Conservation (phyloP, 2,329 filamentous ascomycete species). For the Clonostachys rhizophaga region DNA sequence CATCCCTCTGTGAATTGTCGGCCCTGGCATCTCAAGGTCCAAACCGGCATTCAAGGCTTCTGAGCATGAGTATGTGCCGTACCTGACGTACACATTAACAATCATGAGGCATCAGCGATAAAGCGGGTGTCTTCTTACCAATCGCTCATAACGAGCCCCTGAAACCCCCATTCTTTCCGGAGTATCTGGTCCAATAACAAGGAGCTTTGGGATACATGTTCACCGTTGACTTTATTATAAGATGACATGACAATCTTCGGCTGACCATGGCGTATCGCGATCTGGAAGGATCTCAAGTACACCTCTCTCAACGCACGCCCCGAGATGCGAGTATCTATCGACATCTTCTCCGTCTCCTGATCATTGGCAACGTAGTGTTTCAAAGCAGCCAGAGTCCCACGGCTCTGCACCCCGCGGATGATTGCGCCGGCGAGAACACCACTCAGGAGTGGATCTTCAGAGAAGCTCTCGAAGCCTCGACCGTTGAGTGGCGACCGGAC, state of each 20-base stretch:
- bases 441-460: conserved; percentile 66
- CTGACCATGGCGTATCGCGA: conserved; percentile 50
- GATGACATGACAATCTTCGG: conserved; percentile 54
- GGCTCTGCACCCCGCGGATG: conserved; percentile 64
- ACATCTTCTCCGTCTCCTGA: conserved; percentile 62
- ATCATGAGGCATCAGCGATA: no score
- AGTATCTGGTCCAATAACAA: conserved; percentile 50
- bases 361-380: conserved; percentile 53
- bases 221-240: conserved; percentile 21
- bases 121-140: conserved; percentile 40
- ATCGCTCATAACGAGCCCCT: conserved; percentile 81
- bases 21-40: no score
- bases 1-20: no score
- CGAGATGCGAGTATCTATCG: conserved; percentile 37
- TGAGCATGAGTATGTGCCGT: no score
- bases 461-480: conserved; percentile 73
- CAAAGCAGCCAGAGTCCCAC: conserved; percentile 51
- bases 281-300: conserved; percentile 59
- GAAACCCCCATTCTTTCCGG: conserved; percentile 83
- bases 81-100: no score
- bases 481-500: conserved; percentile 70
- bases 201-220: no score
- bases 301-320: conserved; percentile 57
- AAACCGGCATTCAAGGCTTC: no score
- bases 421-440: conserved; percentile 74